These are phyloP conservation scores for Atkinsonella texensis DNA, from an alignment of 2,329 filamentous ascomycete species.

Conservation along the genomic window DNA sequence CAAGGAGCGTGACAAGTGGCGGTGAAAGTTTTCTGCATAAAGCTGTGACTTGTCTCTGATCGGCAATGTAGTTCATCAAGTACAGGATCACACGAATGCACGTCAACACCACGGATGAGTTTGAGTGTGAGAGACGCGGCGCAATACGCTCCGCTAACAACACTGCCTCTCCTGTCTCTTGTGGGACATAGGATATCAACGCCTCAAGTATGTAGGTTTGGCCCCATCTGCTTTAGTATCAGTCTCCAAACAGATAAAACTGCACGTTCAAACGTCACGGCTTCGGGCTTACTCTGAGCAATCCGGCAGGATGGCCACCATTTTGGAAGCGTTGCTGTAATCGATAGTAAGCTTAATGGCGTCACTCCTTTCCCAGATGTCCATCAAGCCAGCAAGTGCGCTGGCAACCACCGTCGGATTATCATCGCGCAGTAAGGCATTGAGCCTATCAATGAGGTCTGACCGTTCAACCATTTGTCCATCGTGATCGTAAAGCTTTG, in stretches of 20 bases:
- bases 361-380: conserved; percentile 97
- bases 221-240: conserved; percentile 62
- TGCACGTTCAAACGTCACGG: background rate
- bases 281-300: conserved; percentile 71
- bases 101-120: conserved; percentile 90
- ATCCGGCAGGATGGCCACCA: conserved; percentile 90
- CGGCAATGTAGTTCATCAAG: conserved; percentile 95
- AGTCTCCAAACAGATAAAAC: background rate
- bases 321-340: conserved; percentile 93
- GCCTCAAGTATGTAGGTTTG: conserved; percentile 98
- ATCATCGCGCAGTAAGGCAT: conserved; percentile 81
- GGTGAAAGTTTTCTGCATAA: conserved; percentile 90
- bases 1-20: conserved; percentile 83
- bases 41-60: conserved; percentile 75
- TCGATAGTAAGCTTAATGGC: conserved; percentile 97
- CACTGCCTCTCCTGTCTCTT: conserved; percentile 77
- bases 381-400: conserved; percentile 80
- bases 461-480: conserved; percentile 78
- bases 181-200: conserved; percentile 93
- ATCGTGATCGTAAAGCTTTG: conserved; percentile 96
- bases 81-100: conserved; percentile 95
- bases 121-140: conserved; percentile 91
- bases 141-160: conserved; percentile 87
- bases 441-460: conserved; percentile 84
- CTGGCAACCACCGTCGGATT: conserved; percentile 97